Conservation (phyloP, 495 filamentous ascomycete species). For the Lindgomyces ingoldianus region DNA sequence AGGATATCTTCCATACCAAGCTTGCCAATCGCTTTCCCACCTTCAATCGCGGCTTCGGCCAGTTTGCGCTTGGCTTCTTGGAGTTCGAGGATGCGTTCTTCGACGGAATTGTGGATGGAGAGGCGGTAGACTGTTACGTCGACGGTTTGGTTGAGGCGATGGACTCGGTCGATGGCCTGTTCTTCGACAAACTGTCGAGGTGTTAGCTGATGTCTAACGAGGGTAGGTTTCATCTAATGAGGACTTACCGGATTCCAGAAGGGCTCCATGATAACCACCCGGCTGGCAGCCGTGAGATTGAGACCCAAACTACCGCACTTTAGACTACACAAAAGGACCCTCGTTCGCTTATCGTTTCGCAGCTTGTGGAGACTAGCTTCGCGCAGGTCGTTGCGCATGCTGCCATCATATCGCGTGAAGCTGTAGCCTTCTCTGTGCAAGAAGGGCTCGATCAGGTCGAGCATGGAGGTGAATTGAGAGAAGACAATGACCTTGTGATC, state of each 20-base stretch:
- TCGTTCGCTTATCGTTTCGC: conserved; percentile 67
- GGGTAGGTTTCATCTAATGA: neutral
- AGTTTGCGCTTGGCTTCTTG: conserved; percentile 90
- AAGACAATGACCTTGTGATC: conserved; percentile 96
- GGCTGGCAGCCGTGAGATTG: conserved; percentile 89
- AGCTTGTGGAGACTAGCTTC: conserved; percentile 80
- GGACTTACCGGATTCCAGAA: conserved; percentile 91
- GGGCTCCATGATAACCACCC: conserved; percentile 92
- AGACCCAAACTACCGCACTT: conserved; percentile 91
- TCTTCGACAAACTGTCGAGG: conserved; percentile 80
- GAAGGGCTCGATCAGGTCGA: conserved; percentile 94
- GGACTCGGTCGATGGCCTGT: conserved; percentile 97
- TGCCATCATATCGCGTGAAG: conserved; percentile 89
- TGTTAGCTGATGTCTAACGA: conserved; percentile 34
- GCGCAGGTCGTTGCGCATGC: conserved; percentile 89
- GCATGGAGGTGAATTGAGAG: conserved; percentile 95
- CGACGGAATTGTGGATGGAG: conserved; percentile 79
- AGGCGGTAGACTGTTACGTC: conserved; percentile 95
- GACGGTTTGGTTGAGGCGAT: conserved; percentile 89
- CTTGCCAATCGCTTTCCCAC: conserved; percentile 73
- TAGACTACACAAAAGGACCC: conserved; percentile 86
- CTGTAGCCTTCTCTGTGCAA: conserved; percentile 68
- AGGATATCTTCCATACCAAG: conserved; percentile 92
- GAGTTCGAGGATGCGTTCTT: conserved; percentile 87
- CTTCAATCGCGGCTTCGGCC: conserved; percentile 80